Conservation (phyloP, 352 stramenopile genomes). For the Phytophthora brassicae region DNA sequence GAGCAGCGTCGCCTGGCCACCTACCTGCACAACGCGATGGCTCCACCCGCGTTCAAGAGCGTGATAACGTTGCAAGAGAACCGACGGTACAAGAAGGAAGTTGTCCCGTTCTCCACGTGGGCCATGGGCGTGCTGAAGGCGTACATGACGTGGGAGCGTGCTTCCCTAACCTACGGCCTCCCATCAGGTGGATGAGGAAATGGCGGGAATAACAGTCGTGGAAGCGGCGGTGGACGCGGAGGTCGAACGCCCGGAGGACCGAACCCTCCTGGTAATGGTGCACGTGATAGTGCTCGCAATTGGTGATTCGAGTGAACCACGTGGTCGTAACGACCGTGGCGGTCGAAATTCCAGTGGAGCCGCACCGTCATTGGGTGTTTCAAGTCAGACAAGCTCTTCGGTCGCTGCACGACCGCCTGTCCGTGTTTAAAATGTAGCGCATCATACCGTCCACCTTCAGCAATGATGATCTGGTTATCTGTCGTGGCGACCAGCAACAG, state of each 20-base stretch:
- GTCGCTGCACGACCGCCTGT: no score
- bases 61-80: not conserved
- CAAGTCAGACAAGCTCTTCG: not conserved
- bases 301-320: not conserved
- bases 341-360: not conserved
- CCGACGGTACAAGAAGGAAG: not conserved
- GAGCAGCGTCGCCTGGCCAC: not conserved
- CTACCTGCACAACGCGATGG: not conserved
- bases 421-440: not conserved
- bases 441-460: no score
- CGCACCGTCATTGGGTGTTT: not conserved
- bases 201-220: not conserved
- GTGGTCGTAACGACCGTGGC: not conserved
- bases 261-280: not conserved
- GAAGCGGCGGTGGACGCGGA: not conserved
- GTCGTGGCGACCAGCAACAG: no score
- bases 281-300: not conserved
- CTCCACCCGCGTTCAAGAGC: not conserved
- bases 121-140: not conserved
- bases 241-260: no score
- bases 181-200: not conserved
- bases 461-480: no score
- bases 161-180: not conserved
- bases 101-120: not conserved
- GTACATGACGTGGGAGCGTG: slow-evolving; percentile 7